Conservation (phyloP, 768 basidiomycete genomes). For the Boletus fagicola region DNA sequence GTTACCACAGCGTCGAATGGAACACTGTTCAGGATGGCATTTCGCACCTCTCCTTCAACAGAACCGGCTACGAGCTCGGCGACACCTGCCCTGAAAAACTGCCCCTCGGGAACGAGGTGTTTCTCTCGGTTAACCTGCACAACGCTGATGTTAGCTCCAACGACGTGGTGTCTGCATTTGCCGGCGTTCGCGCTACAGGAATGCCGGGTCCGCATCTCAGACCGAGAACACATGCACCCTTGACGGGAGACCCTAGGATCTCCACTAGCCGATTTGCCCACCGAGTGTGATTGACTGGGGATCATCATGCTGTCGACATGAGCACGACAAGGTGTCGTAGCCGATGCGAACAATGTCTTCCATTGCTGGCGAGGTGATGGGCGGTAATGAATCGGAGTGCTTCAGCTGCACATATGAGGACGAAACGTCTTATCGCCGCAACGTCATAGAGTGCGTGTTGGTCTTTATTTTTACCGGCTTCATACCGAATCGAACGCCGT, state of each 20-base stretch:
- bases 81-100: slow-evolving; percentile 10
- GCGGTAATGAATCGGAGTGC: slow-evolving; percentile 25
- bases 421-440: slow-evolving; percentile 8
- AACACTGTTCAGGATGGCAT: not conserved
- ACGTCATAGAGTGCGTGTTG: not conserved
- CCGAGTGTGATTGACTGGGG: not conserved
- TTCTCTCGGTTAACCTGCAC: slow-evolving; percentile 10
- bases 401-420: not conserved
- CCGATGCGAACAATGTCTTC: slow-evolving; percentile 3
- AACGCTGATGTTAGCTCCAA: slow-evolving; percentile 6
- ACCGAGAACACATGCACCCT: slow-evolving; percentile 4
- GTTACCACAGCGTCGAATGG: slow-evolving; percentile 3
- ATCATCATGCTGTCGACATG: slow-evolving; percentile 3
- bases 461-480: not conserved
- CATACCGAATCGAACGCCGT: slow-evolving; percentile 4
- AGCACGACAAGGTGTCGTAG: slow-evolving; percentile 2
- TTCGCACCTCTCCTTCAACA: not conserved
- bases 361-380: slow-evolving; percentile 7
- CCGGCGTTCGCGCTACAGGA: slow-evolving; percentile 1
- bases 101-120: slow-evolving; percentile 1
- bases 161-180: slow-evolving; percentile 4
- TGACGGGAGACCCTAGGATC: not conserved
- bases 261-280: slow-evolving; percentile 3
- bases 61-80: not conserved
- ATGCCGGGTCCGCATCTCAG: slow-evolving; percentile 13